Evolutionary conservation across 371 early-diverging fungal genomes (phyloP).

Genomic region (Umbelopsis sp.): DNA sequence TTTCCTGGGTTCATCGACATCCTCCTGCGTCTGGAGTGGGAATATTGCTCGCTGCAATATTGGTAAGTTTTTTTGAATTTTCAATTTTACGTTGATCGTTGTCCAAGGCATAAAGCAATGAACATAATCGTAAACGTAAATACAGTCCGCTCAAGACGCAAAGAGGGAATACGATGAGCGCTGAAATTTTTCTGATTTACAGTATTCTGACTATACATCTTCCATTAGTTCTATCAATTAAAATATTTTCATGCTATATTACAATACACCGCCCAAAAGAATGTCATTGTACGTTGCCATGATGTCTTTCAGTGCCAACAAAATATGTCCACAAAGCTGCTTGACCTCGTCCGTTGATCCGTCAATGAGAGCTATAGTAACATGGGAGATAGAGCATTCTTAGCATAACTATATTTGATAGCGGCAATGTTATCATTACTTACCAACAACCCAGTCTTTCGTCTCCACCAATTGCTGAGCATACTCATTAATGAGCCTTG

Average conservation of each 20-base stretch:
- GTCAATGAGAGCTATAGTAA: neutral
- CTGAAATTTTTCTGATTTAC: too few species aligned
- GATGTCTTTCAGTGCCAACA: neutral
- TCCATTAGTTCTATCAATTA: too few species aligned
- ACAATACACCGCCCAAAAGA: conserved; percentile 3
- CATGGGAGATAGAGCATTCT: neutral
- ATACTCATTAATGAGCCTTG: conserved; percentile 35
- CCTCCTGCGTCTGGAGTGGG: neutral
- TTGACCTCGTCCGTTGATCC: neutral
- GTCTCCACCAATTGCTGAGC: conserved; percentile 32
- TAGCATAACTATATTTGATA: neutral
- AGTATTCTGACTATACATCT: too few species aligned
- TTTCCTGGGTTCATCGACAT: neutral
- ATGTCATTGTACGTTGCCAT: conserved; percentile 9
- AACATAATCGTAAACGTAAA: too few species aligned
- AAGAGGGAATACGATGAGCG: too few species aligned
- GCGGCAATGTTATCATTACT: neutral
- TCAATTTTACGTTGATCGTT: neutral
- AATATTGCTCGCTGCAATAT: neutral
- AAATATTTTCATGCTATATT: neutral
- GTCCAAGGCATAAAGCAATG: neutral
- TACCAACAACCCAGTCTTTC: conserved; percentile 49
- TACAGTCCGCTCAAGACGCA: too few species aligned
- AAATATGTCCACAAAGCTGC: neutral
- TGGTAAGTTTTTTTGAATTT: neutral